Evolutionary conservation across 1,284 basidiomycete species (phyloP).

Genomic region (Ceratobasidium sp.): DNA sequence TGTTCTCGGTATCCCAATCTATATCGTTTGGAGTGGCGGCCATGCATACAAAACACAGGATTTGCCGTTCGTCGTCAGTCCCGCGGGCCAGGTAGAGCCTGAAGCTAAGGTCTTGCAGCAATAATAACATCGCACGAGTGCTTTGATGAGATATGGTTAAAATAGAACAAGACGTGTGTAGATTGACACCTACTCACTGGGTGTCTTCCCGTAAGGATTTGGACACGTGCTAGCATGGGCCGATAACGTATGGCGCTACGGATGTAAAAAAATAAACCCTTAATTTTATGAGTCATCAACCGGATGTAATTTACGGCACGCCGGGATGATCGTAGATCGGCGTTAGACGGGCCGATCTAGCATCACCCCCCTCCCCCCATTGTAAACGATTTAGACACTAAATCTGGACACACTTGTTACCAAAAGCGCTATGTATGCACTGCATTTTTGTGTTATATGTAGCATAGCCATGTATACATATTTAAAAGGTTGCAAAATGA

Average conservation of each 20-base stretch:
- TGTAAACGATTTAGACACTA: background rate
- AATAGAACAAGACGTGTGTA: no score
- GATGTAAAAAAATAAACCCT: no score
- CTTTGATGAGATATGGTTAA: no score
- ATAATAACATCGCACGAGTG: no score
- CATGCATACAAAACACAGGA: background rate
- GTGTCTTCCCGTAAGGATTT: slow-evolving; percentile 1
- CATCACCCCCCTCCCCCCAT: slow-evolving; percentile 1
- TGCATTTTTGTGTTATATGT: no score
- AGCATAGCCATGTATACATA: no score
- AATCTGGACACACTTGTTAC: no score
- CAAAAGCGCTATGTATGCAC: no score
- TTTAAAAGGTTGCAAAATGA: no score
- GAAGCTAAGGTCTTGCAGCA: background rate
- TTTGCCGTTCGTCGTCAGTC: background rate
- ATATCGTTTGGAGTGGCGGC: background rate
- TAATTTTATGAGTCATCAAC: background rate
- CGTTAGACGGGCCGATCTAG: background rate
- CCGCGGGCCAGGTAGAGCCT: background rate
- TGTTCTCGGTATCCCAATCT: background rate
- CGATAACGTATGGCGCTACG: no score
- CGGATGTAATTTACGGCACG: background rate
- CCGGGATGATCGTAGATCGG: background rate
- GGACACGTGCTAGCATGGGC: background rate
- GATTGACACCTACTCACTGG: no score